phyloP scores from a whole-genome alignment of 805 yeast species.

The Ogataea polymorpha region DNA sequence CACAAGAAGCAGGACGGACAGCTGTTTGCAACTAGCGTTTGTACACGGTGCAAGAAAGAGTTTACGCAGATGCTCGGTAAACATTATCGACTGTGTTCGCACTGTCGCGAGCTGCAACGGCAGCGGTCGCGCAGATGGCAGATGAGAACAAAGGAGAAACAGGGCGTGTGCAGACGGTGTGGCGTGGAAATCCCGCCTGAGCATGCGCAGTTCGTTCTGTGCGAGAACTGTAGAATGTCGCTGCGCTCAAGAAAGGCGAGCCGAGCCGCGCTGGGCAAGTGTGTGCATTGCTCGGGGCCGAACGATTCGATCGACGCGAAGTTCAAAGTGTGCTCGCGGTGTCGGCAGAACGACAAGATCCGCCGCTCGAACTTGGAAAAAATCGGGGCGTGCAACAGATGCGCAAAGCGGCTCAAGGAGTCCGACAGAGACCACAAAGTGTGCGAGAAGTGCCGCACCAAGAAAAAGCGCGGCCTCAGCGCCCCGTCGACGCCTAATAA shows the following conservation, averaged over 20 bases:
- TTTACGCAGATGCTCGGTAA: conserved; percentile 48
- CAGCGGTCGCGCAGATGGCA: conserved; percentile 67
- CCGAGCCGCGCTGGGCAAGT: conserved; percentile 59
- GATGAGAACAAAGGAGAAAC: conserved; percentile 52
- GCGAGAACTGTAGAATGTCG: conserved; percentile 56
- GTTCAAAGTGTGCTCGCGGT: conserved; percentile 63
- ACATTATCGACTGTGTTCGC: conserved; percentile 55
- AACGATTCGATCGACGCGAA: conserved; percentile 41
- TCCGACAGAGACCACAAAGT: conserved; percentile 55
- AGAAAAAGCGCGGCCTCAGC: conserved; percentile 40
- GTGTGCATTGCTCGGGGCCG: conserved; percentile 68
- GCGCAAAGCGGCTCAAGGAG: conserved; percentile 48
- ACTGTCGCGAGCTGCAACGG: conserved; percentile 62
- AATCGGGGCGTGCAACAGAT: conserved; percentile 60
- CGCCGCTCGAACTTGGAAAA: conserved; percentile 55
- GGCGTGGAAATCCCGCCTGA: conserved; percentile 52
- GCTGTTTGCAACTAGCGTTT: conserved; percentile 21
- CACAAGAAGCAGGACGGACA: conserved; percentile 1
- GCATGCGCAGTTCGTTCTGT: conserved; percentile 51
- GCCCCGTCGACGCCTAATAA: neutral
- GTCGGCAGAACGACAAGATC: conserved; percentile 58
- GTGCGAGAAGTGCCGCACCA: conserved; percentile 50
- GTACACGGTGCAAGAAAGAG: conserved; percentile 59
- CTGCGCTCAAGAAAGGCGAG: conserved; percentile 54
- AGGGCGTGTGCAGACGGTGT: conserved; percentile 65